These are phyloP conservation scores for Sclerotinia nivalis DNA, from an alignment of 2,329 filamentous ascomycete genomes.

Conservation along the genomic window DNA sequence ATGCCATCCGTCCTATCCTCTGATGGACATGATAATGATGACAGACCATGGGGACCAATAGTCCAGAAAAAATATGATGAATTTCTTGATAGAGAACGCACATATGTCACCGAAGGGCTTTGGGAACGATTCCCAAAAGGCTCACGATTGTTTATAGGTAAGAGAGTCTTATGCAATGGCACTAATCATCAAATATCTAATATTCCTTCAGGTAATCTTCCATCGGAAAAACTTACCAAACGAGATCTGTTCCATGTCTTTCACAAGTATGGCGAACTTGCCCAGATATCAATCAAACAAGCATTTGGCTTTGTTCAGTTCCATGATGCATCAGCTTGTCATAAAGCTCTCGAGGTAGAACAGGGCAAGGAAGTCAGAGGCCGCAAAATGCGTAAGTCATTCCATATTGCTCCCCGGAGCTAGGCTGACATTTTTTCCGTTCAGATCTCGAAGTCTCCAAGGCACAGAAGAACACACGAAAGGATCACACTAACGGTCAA, in stretches of 20 bases:
- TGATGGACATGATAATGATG: conserved; percentile 39
- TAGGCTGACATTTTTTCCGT: neutral
- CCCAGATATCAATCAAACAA: conserved; percentile 94
- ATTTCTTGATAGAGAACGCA: conserved; percentile 71
- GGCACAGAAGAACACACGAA: conserved; percentile 75
- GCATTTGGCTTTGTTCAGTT: conserved; percentile 98
- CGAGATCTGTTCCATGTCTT: conserved; percentile 92
- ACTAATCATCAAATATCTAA: conserved; percentile 34
- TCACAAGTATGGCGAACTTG: conserved; percentile 78
- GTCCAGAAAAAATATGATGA: conserved; percentile 69
- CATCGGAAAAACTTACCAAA: conserved; percentile 90
- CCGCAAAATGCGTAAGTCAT: conserved; percentile 82
- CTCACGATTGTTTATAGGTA: conserved; percentile 80
- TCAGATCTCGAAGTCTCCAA: conserved; percentile 88
- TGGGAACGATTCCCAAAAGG: conserved; percentile 80
- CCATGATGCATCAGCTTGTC: conserved; percentile 72
- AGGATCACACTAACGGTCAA: conserved; percentile 41
- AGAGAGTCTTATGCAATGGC: conserved; percentile 38
- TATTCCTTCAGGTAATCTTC: conserved; percentile 71
- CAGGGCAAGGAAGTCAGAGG: conserved; percentile 82
- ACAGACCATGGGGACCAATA: conserved; percentile 46
- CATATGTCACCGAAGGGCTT: conserved; percentile 73
- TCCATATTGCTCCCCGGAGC: neutral
- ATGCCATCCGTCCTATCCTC: conserved; percentile 31
- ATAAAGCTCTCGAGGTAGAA: conserved; percentile 71